Evolutionary conservation across 768 basidiomycete genomes (phyloP).

Genomic region (Leccinum aurantiacum): DNA sequence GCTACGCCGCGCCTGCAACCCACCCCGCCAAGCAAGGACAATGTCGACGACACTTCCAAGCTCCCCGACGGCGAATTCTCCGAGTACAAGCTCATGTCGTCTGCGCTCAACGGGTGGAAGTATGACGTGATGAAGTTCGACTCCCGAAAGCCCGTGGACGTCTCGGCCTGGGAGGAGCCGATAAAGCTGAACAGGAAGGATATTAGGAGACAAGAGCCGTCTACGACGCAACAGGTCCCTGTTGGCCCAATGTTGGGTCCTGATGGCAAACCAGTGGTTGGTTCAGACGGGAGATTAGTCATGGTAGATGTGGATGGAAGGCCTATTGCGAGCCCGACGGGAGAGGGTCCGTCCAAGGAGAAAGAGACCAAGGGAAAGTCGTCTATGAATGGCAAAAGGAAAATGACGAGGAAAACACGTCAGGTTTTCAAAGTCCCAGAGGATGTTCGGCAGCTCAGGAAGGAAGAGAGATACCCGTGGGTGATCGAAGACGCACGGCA

Average conservation of each 20-base stretch:
- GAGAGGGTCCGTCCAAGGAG: slow-evolving; percentile 32
- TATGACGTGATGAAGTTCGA: slow-evolving; percentile 94
- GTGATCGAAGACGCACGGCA: slow-evolving; percentile 80
- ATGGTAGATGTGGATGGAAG: slow-evolving; percentile 81
- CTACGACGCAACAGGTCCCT: slow-evolving; percentile 44
- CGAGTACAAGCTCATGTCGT: slow-evolving; percentile 79
- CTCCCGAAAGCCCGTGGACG: slow-evolving; percentile 68
- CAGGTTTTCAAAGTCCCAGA: slow-evolving; percentile 84
- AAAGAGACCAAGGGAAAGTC: slow-evolving; percentile 45
- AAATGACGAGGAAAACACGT: slow-evolving; percentile 78
- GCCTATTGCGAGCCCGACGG: slow-evolving; percentile 49
- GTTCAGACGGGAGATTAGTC: slow-evolving; percentile 70
- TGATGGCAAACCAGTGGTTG: slow-evolving; percentile 84
- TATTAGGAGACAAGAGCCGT: slow-evolving; percentile 48
- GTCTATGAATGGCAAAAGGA: slow-evolving; percentile 55
- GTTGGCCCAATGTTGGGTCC: slow-evolving; percentile 75
- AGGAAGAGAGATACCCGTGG: slow-evolving; percentile 90
- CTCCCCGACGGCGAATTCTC: slow-evolving; percentile 68
- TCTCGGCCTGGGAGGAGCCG: slow-evolving; percentile 66
- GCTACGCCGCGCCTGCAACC: slow-evolving; percentile 41
- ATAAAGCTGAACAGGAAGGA: slow-evolving; percentile 91
- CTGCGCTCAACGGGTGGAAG: slow-evolving; percentile 82
- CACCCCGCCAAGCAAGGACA: slow-evolving; percentile 40
- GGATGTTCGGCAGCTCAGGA: slow-evolving; percentile 70
- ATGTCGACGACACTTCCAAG: slow-evolving; percentile 50